These are phyloP conservation scores for Takashimella koratensis DNA, from an alignment of 1,284 basidiomycete species.

Conservation along the genomic window DNA sequence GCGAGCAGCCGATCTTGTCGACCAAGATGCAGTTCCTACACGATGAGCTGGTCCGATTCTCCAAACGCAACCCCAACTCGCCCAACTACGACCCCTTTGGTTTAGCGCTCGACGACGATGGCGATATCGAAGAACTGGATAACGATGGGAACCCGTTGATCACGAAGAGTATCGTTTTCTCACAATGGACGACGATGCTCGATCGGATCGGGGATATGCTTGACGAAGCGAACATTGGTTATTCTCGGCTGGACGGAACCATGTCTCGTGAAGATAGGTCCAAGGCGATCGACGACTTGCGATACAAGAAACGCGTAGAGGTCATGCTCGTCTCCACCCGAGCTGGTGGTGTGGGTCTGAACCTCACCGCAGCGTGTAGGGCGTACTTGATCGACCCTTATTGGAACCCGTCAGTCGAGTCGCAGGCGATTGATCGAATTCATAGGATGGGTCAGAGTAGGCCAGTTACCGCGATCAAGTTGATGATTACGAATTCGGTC, in stretches of 20 bases:
- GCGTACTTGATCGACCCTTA: constrained; percentile 88
- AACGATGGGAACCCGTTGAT: constrained; percentile 54
- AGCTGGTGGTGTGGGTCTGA: constrained; percentile 94
- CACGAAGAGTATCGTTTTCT: constrained; percentile 86
- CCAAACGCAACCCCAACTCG: constrained; percentile 73
- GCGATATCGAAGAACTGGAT: constrained; percentile 65
- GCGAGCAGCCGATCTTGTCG: constrained; percentile 68
- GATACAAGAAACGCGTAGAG: constrained; percentile 76
- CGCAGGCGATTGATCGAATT: constrained; percentile 91
- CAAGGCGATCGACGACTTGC: constrained; percentile 82
- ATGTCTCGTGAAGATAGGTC: constrained; percentile 94
- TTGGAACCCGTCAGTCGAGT: constrained; percentile 95
- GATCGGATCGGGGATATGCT: constrained; percentile 92
- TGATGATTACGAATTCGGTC: constrained; percentile 90
- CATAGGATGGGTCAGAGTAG: constrained; percentile 90
- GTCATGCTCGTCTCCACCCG: constrained; percentile 92
- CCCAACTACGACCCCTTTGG: constrained; percentile 68
- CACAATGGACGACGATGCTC: constrained; percentile 94
- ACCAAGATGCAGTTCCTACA: constrained; percentile 80
- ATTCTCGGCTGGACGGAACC: constrained; percentile 88
- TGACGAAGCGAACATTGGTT: constrained; percentile 71
- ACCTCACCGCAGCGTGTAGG: constrained; percentile 85
- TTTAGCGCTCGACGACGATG: constrained; percentile 52
- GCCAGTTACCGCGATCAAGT: constrained; percentile 83
- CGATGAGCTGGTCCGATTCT: constrained; percentile 69